Evolutionary conservation across 495 filamentous ascomycete genomes (phyloP), one percentile per base, ranked within the genome.

Genomic region (Trichoderma parareesei): DNA sequence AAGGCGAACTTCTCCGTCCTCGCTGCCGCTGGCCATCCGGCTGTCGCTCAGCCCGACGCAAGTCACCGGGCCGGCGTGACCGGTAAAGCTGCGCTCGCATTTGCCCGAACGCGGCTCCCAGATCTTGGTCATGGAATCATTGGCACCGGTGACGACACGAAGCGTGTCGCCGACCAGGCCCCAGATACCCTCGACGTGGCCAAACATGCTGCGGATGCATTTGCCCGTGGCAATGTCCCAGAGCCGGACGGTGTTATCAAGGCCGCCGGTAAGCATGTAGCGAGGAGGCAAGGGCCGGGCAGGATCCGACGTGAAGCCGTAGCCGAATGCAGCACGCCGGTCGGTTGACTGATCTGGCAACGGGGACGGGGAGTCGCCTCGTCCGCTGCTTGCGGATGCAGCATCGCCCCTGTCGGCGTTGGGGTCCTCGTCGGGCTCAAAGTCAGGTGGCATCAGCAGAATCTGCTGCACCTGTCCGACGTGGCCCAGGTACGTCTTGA

Each of bases 131-230:
- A 93, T 97, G 44, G 89, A 85, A 75, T 99, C 94, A 74, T 97
- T 88, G 42, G 90, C 88, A 11, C 93, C 94, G 63, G 88, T 90
- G 42, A 97, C 91, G 38, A 96, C 85, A 16, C 94, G 86, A 42
- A 99, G 79, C 0, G 90, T 92, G 72, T 99, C 95, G 2, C 90
- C 95, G 2, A 90, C 93, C 5, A 99, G 82, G 10, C 90, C 89
- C 94, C 94, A 99, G 33, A 99, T 87, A 35, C 94, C 94, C 73
- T 98, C 94, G 33, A 99, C 79, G 68, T 99, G 94, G 0, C 94
- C 94, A 66, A 98, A 99, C 76, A 96, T 93, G 4, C 91, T 97
- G 62, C 90, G 90, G 10, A 96, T 77, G 70, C 91, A 96, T 67
- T 82, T 79, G 57, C 90, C 92, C 6, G 87, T 91, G 49, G 84